Evolutionary conservation across 2,329 filamentous ascomycete genomes (phyloP), one percentile per base, ranked within the genome.

Genomic region (Cladosporium halotolerans): DNA sequence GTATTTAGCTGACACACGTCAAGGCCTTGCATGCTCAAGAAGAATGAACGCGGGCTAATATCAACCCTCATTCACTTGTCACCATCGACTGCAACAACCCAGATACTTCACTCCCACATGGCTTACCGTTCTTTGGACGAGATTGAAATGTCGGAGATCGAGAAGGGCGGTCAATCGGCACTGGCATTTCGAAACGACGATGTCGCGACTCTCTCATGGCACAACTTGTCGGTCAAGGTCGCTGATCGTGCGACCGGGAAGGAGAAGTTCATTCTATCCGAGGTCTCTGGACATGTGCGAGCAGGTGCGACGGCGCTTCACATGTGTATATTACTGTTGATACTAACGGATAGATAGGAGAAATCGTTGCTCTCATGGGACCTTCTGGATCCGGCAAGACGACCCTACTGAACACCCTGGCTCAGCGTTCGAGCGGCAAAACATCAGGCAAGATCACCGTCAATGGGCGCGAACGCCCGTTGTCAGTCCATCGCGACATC

Each of bases 331-430:
- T 18, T 18, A 40, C 6, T 6, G 14, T 23, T 8, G 10, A 39
- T 38, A 28, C 82, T 83, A 34, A 86, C 85, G 23, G 81, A 88
- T 62, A 9, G 3, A 28, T 9, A 47, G 45, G 45, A 47, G 45
- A 47, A 9, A 73, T 89, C 40, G 77, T 88, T 54, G 89, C 88
- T 40, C 68, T 93, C 36, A 91, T 93, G 86, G 89, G 89, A 5
- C 87, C 87, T 7, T 72, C 70, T 63, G 73, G 73, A 38, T 73
- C 80, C 52, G 89, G 89, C 45, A 95, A 95, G 70, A 93, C 89
- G 0, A 93, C 88, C 0, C 76, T 95, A 0, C 76, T 95, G 32
- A 90, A 92, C 64, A 80, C 85, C 4, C 80, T 93, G 9, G 88
- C 89, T 10, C 79, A 80, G 47, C 75, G 83, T 55, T 70, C 71